Percentiles rank a stretch among this genome's conserved stretches.
Evolutionary conservation across 805 yeast genomes (phyloP).

Genomic region (Teunomyces stri): DNA sequence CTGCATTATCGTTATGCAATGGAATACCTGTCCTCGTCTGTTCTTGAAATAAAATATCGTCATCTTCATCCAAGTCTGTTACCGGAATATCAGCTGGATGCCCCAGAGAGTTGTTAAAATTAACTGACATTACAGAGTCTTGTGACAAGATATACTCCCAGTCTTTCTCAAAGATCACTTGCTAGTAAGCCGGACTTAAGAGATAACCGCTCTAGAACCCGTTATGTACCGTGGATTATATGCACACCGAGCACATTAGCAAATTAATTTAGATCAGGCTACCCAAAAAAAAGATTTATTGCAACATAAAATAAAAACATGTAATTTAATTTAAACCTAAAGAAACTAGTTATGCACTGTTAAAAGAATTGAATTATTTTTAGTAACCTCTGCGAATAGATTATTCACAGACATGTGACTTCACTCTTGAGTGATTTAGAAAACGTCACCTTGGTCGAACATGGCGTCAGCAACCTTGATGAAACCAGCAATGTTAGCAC

Average conservation of each 20-base stretch:
- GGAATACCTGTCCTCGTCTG: conserved; percentile 6
- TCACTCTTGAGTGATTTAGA: conserved; percentile 18
- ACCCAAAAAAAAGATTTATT: neutral
- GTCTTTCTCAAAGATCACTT: neutral
- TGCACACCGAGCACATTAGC: neutral
- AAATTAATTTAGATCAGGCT: too few relatives aligned
- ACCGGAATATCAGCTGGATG: conserved; percentile 54
- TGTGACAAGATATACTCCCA: neutral
- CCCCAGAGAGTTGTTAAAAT: conserved; percentile 6
- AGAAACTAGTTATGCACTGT: conserved; percentile 6
- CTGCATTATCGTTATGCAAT: conserved; percentile 1
- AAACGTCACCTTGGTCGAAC: conserved; percentile 93
- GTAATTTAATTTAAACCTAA: neutral
- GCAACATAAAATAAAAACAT: neutral
- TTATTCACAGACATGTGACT: too few relatives aligned
- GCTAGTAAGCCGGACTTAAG: neutral
- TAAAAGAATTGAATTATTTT: conserved; percentile 9
- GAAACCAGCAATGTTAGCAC: conserved; percentile 99
- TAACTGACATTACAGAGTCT: conserved; percentile 5
- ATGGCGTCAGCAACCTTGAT: conserved; percentile 97
- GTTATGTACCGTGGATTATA: neutral
- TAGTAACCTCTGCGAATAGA: too few relatives aligned
- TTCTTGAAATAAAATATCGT: conserved; percentile 27
- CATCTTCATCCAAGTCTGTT: conserved; percentile 51
- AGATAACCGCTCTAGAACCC: neutral